Evolutionary conservation across 2,329 filamentous ascomycete genomes (phyloP).

Genomic region (Boeremia exigua): DNA sequence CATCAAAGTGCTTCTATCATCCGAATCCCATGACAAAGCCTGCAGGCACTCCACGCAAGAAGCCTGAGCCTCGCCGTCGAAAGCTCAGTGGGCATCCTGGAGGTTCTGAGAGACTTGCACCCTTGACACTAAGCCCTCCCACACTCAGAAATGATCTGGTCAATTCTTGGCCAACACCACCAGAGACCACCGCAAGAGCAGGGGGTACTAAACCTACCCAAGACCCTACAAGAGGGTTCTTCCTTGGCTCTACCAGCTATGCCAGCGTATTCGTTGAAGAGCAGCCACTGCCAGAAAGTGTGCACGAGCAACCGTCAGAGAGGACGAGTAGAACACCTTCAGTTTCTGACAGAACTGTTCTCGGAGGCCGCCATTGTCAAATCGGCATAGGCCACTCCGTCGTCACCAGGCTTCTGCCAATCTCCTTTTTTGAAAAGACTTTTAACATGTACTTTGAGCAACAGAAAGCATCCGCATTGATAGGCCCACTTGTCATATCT

Average conservation of each 20-base stretch:
- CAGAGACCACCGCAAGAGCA: slow-evolving; percentile 32
- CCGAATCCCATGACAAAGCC: slow-evolving; percentile 48
- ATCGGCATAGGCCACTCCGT: slow-evolving; percentile 35
- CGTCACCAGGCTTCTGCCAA: slow-evolving; percentile 38
- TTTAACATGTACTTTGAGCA: slow-evolving; percentile 36
- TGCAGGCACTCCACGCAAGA: slow-evolving; percentile 44
- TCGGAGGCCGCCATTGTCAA: slow-evolving; percentile 38
- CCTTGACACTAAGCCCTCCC: slow-evolving; percentile 37
- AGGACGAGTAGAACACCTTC: slow-evolving; percentile 32
- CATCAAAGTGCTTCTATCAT: slow-evolving; percentile 43
- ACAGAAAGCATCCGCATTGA: slow-evolving; percentile 33
- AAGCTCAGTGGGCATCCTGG: slow-evolving; percentile 17
- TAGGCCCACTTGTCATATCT: slow-evolving; percentile 39
- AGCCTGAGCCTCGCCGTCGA: slow-evolving; percentile 39
- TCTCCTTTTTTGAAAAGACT: slow-evolving; percentile 38
- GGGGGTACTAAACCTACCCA: slow-evolving; percentile 23
- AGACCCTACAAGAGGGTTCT: slow-evolving; percentile 39
- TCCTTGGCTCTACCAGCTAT: slow-evolving; percentile 46
- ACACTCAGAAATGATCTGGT: slow-evolving; percentile 34
- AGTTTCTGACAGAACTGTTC: slow-evolving; percentile 19
- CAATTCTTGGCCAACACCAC: slow-evolving; percentile 40
- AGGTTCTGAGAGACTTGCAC: slow-evolving; percentile 29
- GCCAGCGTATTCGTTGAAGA: slow-evolving; percentile 44
- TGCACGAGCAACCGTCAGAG: slow-evolving; percentile 40
- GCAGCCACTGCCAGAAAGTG: slow-evolving; percentile 35